These are phyloP conservation scores for Cairneyella variabilis DNA, from an alignment of 495 filamentous ascomycete species.

Conservation along the genomic window DNA sequence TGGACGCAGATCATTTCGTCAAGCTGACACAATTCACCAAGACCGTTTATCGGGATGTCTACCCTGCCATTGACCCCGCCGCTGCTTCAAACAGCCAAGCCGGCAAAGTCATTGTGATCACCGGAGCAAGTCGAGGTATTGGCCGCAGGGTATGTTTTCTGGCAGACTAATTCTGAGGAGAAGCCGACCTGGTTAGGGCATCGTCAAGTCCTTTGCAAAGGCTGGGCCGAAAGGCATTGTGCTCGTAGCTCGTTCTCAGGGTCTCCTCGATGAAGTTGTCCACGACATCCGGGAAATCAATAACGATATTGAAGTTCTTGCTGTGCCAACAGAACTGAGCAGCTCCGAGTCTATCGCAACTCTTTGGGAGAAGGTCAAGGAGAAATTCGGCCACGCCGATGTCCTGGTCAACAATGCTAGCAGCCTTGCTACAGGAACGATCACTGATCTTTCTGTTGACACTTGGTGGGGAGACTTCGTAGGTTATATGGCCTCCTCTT, in stretches of 20 bases:
- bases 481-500: not conserved
- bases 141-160: slow-evolving; percentile 21
- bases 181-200: not conserved
- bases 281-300: slow-evolving; percentile 28
- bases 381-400: slow-evolving; percentile 36
- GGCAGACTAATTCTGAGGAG: too few relatives aligned
- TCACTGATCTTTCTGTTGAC: slow-evolving; percentile 26
- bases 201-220: slow-evolving; percentile 37
- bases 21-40: slow-evolving; percentile 27
- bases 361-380: slow-evolving; percentile 35
- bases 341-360: slow-evolving; percentile 26
- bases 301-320: slow-evolving; percentile 28
- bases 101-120: slow-evolving; percentile 42
- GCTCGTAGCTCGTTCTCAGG: slow-evolving; percentile 33
- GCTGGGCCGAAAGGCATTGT: slow-evolving; percentile 39
- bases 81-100: slow-evolving; percentile 29
- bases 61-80: slow-evolving; percentile 37
- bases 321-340: slow-evolving; percentile 29
- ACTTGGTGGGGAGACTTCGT: slow-evolving; percentile 34
- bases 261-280: slow-evolving; percentile 30
- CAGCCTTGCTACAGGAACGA: slow-evolving; percentile 10
- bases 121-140: slow-evolving; percentile 43
- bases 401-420: slow-evolving; percentile 45
- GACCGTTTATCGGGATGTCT: slow-evolving; percentile 39
- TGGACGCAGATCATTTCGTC: too few relatives aligned